Base-by-base conservation (phyloP, 2,329 filamentous ascomycete species). In the Dothidotthia symphoricarpi region DNA sequence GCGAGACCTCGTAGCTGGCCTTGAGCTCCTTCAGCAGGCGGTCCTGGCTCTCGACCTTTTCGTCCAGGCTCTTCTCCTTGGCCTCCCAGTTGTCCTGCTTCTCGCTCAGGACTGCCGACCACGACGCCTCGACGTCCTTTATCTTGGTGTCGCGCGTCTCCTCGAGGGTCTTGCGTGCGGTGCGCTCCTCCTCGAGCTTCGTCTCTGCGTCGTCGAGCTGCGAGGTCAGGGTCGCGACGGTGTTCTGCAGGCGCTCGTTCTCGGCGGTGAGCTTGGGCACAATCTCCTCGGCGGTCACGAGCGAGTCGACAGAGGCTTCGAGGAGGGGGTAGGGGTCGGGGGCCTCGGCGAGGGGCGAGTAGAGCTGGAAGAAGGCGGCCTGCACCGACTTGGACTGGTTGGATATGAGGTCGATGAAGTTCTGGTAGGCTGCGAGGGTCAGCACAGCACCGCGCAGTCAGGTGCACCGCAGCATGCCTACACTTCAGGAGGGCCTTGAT, bases 21-120 rank as follows among this genome's bases (percentile, higher is more conserved):
- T 96, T 97, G 62, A 97, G 82, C 66, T 98, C 94, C 60, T 86
- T 95, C 53, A 98, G 70, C 26, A 98, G 70, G 6, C 89, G 82
- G 32, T 98, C 93, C 63, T 98, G 91, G 55, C 85, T 94, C 66
- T 96, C 91, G 3, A 95, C 76, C 69, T 96, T 97, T 55, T 97
- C 91, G 59, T 95, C 89, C 43, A 96, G 69, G 17, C 80, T 82
- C 70, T 86, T 87, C 71, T 98, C 93, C 63, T 95, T 96, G 7
- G 91, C 83, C 36, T 86, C 83, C 93, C 93, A 98, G 61, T 98
- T 98, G 65, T 91, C 88, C 57, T 88, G 85, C 70, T 95, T 96
- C 74, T 98, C 93, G 39, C 86, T 83, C 34, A 98, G 67, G 4
- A 96, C 90, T 16, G 88, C 89, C 10, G 81, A 79, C 91, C 93